Conservation (phyloP, 2,329 filamentous ascomycete species). For the Colletotrichum camelliae region DNA sequence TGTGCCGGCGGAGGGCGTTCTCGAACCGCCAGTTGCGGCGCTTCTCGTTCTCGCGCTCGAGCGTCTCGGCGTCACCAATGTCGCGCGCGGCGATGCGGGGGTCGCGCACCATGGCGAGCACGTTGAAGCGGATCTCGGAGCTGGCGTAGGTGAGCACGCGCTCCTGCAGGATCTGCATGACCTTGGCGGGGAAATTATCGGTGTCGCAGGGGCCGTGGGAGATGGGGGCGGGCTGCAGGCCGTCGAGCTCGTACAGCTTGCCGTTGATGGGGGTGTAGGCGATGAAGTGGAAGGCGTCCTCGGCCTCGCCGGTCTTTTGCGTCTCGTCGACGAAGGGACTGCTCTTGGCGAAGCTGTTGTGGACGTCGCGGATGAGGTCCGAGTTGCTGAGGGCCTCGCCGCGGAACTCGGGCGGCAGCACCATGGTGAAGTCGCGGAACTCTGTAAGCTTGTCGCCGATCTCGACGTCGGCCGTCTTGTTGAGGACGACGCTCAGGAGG, state of each 20-base stretch:
- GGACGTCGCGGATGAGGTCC: conserved; percentile 75
- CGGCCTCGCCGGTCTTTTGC: conserved; percentile 70
- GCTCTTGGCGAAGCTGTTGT: conserved; percentile 88
- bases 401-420: conserved; percentile 76
- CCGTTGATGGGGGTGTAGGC: conserved; percentile 86
- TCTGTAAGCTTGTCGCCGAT: conserved; percentile 74
- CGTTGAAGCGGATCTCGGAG: conserved; percentile 92
- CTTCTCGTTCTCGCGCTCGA: conserved; percentile 84
- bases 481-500: conserved; percentile 87
- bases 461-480: conserved; percentile 75
- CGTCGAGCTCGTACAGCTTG: conserved; percentile 91
- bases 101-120: conserved; percentile 91
- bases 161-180: conserved; percentile 85
- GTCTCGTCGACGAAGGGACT: conserved; percentile 96
- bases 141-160: conserved; percentile 85
- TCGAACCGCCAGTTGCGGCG: conserved; percentile 90
- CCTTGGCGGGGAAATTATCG: conserved; percentile 77
- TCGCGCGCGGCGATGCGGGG: conserved; percentile 77
- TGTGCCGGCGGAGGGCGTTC: conserved; percentile 89
- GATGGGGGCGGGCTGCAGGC: conserved; percentile 91
- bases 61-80: conserved; percentile 79
- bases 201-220: conserved; percentile 77
- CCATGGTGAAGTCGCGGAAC: conserved; percentile 88
- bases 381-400: conserved; percentile 67
- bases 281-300: conserved; percentile 97